Conservation (phyloP, 371 early-diverging fungal species). For the Smittium mucronatum region DNA sequence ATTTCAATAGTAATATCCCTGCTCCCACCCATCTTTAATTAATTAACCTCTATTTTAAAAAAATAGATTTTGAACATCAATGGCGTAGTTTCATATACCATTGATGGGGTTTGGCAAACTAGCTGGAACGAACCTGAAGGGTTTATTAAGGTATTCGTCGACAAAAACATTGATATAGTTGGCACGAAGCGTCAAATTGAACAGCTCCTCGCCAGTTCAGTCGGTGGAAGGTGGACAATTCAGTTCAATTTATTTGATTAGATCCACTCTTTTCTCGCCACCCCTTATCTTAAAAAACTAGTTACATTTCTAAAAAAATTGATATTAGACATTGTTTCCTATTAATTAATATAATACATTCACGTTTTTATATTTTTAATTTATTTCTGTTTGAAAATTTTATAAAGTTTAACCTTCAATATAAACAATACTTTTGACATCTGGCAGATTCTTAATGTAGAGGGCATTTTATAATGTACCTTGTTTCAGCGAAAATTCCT, state of each 20-base stretch:
- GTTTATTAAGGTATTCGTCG: neutral
- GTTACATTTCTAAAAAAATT: too few species aligned
- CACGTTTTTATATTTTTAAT: too few species aligned
- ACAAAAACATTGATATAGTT: neutral
- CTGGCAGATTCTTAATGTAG: too few species aligned
- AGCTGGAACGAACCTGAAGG: constrained; percentile 8
- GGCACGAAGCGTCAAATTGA: neutral
- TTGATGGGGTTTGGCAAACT: neutral
- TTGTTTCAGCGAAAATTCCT: too few species aligned
- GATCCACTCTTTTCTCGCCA: neutral
- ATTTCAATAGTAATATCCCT: too few species aligned
- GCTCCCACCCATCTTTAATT: neutral
- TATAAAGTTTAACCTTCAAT: too few species aligned
- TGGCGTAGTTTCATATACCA: constrained; percentile 6
- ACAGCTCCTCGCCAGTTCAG: neutral
- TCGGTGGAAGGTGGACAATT: constrained; percentile 7
- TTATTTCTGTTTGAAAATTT: too few species aligned
- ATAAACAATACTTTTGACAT: too few species aligned
- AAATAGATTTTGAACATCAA: neutral
- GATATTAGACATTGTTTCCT: too few species aligned
- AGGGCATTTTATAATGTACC: too few species aligned
- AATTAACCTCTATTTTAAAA: neutral
- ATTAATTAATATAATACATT: too few species aligned
- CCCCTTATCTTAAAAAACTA: too few species aligned
- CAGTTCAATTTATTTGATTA: constrained; percentile 1